A percentile compares a stretch with the other conserved stretches of the same genome.
Evolutionary conservation across 352 stramenopile species (phyloP).

Genomic region (Phytophthora macrochlamydospora): DNA sequence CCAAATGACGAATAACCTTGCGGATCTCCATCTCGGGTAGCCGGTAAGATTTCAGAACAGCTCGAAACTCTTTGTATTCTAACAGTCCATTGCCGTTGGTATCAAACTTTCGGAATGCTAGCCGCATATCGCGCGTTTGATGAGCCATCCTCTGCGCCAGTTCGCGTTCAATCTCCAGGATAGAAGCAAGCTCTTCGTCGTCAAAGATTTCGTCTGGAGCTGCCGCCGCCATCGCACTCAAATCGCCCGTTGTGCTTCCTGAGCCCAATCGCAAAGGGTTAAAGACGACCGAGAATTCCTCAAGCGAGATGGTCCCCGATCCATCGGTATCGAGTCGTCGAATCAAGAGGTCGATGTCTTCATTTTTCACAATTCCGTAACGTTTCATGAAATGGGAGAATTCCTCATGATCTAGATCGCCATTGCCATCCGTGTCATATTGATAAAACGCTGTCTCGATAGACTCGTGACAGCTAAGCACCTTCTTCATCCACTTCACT

Average conservation of each 20-base stretch:
- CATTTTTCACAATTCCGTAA: conserved; percentile 61
- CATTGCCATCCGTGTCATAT: conserved; percentile 62
- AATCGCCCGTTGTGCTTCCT: conserved; percentile 7
- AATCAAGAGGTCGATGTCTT: conserved; percentile 61
- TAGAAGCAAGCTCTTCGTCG: conserved; percentile 54
- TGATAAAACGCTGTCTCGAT: conserved; percentile 69
- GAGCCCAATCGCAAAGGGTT: conserved; percentile 43
- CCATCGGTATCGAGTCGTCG: conserved; percentile 50
- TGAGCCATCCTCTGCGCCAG: conserved; percentile 57
- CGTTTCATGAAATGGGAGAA: conserved; percentile 74
- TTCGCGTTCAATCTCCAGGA: conserved; percentile 72
- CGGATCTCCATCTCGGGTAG: conserved; percentile 70
- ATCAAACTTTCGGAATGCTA: conserved; percentile 74
- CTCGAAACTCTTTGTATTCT: conserved; percentile 76
- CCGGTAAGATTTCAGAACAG: conserved; percentile 63
- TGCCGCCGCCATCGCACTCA: conserved; percentile 24
- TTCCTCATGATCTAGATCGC: conserved; percentile 60
- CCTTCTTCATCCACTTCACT: conserved; percentile 68
- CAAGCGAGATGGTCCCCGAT: conserved; percentile 58
- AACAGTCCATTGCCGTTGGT: conserved; percentile 65
- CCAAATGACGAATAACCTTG: conserved; percentile 74
- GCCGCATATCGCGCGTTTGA: conserved; percentile 57
- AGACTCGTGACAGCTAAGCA: conserved; percentile 59
- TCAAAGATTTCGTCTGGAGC: conserved; percentile 39
- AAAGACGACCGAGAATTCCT: conserved; percentile 66